Conservation (phyloP, 805 yeast genomes). For the Yarrowia hollandica region DNA sequence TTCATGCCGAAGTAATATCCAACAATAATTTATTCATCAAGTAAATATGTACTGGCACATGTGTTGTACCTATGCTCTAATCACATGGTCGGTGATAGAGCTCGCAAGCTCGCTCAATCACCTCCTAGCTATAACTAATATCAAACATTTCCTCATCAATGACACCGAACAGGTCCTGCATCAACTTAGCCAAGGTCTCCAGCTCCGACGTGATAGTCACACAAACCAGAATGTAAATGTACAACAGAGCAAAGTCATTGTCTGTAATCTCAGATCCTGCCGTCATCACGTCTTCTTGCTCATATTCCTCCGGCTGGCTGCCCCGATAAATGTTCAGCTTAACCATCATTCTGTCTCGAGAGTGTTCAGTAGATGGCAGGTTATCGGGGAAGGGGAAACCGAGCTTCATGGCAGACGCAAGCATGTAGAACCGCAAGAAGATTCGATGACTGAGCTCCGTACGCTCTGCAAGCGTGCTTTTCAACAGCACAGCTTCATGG, state of each 20-base stretch:
- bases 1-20: too few species aligned
- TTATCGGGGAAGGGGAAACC: slow-evolving; percentile 77
- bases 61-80: too few species aligned
- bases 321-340: slow-evolving; percentile 61
- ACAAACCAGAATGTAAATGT: slow-evolving; percentile 72
- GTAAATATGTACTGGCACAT: too few species aligned
- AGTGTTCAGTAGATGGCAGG: slow-evolving; percentile 75
- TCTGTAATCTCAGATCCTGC: slow-evolving; percentile 42
- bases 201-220: slow-evolving; percentile 65
- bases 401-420: slow-evolving; percentile 65
- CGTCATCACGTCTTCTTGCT: background rate
- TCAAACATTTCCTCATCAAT: slow-evolving; percentile 63
- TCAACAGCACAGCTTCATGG: slow-evolving; percentile 58
- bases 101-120: too few species aligned
- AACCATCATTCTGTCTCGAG: slow-evolving; percentile 65
- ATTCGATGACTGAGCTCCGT: slow-evolving; percentile 69
- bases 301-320: slow-evolving; percentile 19
- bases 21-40: too few species aligned
- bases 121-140: slow-evolving; percentile 37
- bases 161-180: slow-evolving; percentile 63
- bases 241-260: slow-evolving; percentile 75
- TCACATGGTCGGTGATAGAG: too few species aligned
- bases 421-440: slow-evolving; percentile 66
- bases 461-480: slow-evolving; percentile 53
- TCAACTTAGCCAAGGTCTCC: slow-evolving; percentile 53